Evolutionary conservation across 1,284 basidiomycete genomes (phyloP).

Genomic region (Ceratobasidium papillatum): DNA sequence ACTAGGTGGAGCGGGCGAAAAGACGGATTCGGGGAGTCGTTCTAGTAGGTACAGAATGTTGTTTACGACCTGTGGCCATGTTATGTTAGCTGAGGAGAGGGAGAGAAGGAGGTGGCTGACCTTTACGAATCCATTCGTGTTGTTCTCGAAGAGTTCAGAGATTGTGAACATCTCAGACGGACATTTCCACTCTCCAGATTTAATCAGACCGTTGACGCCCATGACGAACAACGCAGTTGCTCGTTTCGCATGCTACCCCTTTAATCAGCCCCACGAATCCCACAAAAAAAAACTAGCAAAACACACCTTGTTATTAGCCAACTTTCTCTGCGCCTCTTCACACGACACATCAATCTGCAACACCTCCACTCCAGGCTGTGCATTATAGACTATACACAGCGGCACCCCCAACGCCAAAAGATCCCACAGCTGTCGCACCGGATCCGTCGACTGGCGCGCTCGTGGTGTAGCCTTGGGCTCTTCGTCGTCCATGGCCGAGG

Average conservation of each 20-base stretch:
- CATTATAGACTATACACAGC: conserved; percentile 95
- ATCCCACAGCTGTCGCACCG: conserved; percentile 94
- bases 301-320: conserved; percentile 47
- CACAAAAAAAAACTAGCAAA: conserved; percentile 42
- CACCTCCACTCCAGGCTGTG: conserved; percentile 71
- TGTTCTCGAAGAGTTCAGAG: conserved; percentile 81
- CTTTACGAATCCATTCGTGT: conserved; percentile 95
- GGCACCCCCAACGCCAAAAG: conserved; percentile 92
- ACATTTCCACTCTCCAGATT: conserved; percentile 60
- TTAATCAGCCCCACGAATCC: background rate
- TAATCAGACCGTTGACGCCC: conserved; percentile 51
- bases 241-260: conserved; percentile 58
- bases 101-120: conserved; percentile 57
- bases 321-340: conserved; percentile 75
- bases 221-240: conserved; percentile 82
- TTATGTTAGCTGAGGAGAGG: conserved; percentile 9
- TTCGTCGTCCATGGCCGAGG: background rate
- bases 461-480: conserved; percentile 51
- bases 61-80: conserved; percentile 76
- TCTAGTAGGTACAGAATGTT: conserved; percentile 91
- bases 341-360: conserved; percentile 64
- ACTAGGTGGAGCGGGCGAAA: conserved; percentile 63
- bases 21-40: conserved; percentile 76
- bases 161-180: conserved; percentile 70
- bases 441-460: conserved; percentile 78